Conservation (phyloP, 768 basidiomycete species). For the Lyophyllum decastes region DNA sequence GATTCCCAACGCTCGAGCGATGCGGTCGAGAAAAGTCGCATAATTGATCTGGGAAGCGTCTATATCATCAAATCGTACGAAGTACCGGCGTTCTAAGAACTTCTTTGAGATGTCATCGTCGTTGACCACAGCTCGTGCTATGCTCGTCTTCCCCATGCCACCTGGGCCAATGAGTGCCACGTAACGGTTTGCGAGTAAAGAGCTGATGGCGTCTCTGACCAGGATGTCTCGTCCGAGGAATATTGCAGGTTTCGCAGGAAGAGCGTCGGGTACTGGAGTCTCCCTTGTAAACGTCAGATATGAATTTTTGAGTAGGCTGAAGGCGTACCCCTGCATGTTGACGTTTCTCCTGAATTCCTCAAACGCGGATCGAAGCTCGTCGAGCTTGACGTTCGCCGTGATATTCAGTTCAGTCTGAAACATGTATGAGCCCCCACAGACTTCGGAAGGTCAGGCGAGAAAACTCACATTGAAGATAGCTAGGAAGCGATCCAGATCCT, state of each 20-base stretch:
- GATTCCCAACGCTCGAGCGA: slow-evolving; percentile 1
- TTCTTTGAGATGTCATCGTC: neutral
- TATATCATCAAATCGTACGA: slow-evolving; percentile 15
- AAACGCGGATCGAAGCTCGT: neutral
- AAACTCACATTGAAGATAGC: slow-evolving; percentile 10
- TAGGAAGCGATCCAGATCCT: slow-evolving; percentile 3
- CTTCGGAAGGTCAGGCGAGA: neutral
- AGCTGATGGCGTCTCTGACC: neutral
- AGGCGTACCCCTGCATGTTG: neutral
- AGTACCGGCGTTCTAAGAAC: slow-evolving; percentile 7
- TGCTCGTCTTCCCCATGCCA: slow-evolving; percentile 16
- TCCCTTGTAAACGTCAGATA: no score
- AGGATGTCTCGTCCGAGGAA: slow-evolving; percentile 1
- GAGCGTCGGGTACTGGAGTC: neutral
- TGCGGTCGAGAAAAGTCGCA: slow-evolving; percentile 8
- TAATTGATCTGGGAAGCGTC: slow-evolving; percentile 6
- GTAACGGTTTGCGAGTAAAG: neutral
- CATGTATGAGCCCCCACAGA: neutral
- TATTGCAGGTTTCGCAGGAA: neutral
- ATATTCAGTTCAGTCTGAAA: neutral
- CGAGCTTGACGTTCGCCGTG: neutral
- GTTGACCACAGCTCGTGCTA: slow-evolving; percentile 9
- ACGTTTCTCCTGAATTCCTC: neutral
- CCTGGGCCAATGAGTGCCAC: slow-evolving; percentile 15
- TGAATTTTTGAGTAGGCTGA: neutral